These are phyloP conservation scores for Akanthomyces uredinophilus DNA, from an alignment of 2,329 filamentous ascomycete genomes.

Conservation along the genomic window DNA sequence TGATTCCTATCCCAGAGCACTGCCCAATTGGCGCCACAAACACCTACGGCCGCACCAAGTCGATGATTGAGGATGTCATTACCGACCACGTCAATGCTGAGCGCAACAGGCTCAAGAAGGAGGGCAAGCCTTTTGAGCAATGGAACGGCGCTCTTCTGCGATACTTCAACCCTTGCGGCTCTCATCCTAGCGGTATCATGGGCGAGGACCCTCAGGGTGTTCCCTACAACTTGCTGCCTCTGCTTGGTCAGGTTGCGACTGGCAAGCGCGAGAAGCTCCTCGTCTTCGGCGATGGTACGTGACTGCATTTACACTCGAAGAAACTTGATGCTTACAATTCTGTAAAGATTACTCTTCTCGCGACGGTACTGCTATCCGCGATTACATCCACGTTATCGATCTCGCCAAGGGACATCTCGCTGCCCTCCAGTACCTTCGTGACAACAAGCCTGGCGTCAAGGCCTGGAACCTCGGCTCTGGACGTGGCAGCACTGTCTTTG, in stretches of 20 bases:
- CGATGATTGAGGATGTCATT: slow-evolving; percentile 85
- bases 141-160: slow-evolving; percentile 92
- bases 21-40: slow-evolving; percentile 97
- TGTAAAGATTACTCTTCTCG: slow-evolving; percentile 76
- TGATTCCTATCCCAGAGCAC: slow-evolving; percentile 97
- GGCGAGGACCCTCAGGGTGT: slow-evolving; percentile 95
- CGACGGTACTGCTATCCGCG: slow-evolving; percentile 90
- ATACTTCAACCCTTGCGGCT: slow-evolving; percentile 97
- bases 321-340: slow-evolving; percentile 18
- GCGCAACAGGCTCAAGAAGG: slow-evolving; percentile 76
- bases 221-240: slow-evolving; percentile 89
- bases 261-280: slow-evolving; percentile 91
- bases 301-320: background rate
- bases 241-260: slow-evolving; percentile 92
- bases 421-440: slow-evolving; percentile 83
- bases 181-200: slow-evolving; percentile 94
- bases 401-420: slow-evolving; percentile 80
- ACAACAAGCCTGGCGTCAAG: slow-evolving; percentile 79
- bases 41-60: slow-evolving; percentile 96
- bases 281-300: slow-evolving; percentile 85
- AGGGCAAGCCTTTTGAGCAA: slow-evolving; percentile 67
- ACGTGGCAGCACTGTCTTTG: slow-evolving; percentile 89
- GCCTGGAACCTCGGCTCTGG: slow-evolving; percentile 97
- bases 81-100: slow-evolving; percentile 85
- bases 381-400: slow-evolving; percentile 97